A percentile compares a stretch with the other conserved stretches of the same genome.
These are phyloP conservation scores for Metschnikowia kunwiensis DNA, from an alignment of 805 yeast species.

Conservation along the genomic window DNA sequence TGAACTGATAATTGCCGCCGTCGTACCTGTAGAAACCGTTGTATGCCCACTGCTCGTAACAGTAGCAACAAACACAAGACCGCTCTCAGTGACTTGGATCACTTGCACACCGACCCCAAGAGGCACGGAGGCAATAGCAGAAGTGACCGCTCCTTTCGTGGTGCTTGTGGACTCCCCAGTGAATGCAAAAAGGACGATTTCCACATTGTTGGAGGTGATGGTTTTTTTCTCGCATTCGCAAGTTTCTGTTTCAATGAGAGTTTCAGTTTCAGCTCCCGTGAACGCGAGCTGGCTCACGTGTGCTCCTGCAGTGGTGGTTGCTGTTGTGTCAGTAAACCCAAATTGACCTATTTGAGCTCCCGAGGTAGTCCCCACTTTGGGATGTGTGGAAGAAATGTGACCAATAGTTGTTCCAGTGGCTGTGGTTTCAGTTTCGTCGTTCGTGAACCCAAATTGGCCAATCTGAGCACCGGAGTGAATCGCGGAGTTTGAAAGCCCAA, in stretches of 20 bases:
- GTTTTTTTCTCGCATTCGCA: not conserved
- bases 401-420: not conserved
- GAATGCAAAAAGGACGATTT: not conserved
- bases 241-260: too few relatives aligned
- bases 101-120: not conserved
- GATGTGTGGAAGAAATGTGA: too few relatives aligned
- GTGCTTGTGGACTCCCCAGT: slow-evolving; percentile 1
- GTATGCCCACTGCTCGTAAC: not conserved
- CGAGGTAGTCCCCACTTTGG: too few relatives aligned
- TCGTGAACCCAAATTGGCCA: slow-evolving; percentile 3
- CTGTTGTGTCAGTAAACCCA: slow-evolving; percentile 3
- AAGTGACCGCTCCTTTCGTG: too few relatives aligned
- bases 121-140: not conserved
- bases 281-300: too few relatives aligned
- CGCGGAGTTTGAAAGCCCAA: not conserved
- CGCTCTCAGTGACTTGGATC: not conserved
- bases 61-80: not conserved
- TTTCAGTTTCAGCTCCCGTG: too few relatives aligned
- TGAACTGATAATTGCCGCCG: not conserved
- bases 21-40: too few relatives aligned
- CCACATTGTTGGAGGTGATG: not conserved
- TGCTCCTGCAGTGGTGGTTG: too few relatives aligned
- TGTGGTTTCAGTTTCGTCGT: not conserved
- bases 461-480: not conserved
- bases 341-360: slow-evolving; percentile 2